These are phyloP conservation scores for Ostreobium quekettii DNA, from an alignment of 139 green algal genomes.

Conservation along the genomic window DNA sequence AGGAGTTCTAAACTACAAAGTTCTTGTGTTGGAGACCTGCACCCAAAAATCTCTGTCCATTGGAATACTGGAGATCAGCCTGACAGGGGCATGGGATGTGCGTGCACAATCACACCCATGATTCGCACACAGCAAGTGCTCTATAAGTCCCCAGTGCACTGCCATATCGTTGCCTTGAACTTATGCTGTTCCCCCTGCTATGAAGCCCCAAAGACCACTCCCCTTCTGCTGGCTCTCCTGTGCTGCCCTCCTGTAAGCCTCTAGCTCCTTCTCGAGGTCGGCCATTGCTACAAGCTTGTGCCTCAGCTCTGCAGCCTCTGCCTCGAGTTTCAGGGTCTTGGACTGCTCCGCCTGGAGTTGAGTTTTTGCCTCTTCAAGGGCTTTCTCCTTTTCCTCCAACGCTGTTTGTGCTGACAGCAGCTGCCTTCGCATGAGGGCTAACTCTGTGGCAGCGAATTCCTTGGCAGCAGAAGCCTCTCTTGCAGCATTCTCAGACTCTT, in stretches of 20 bases:
- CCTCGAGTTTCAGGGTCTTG: constrained; percentile 12
- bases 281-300: constrained; percentile 2
- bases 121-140: no score
- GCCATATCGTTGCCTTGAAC: no score
- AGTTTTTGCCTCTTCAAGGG: constrained; percentile 22
- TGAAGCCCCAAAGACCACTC: constrained; percentile 13
- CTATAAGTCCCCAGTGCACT: no score
- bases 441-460: constrained; percentile 49
- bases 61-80: no score
- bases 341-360: neutral
- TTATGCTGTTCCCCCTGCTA: no score
- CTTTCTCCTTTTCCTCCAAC: constrained; percentile 28
- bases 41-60: no score
- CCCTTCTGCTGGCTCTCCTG: neutral
- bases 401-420: constrained; percentile 41
- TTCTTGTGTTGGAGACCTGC: no score
- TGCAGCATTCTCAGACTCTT: neutral
- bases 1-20: no score
- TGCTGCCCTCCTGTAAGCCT: neutral
- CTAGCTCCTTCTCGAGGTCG: constrained; percentile 16
- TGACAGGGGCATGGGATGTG: no score
- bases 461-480: constrained; percentile 40
- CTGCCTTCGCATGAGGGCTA: constrained; percentile 67
- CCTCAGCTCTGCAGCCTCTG: constrained; percentile 4
- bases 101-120: no score